Conservation (phyloP, 768 basidiomycete species). For the Suillus fuscotomentosus region DNA sequence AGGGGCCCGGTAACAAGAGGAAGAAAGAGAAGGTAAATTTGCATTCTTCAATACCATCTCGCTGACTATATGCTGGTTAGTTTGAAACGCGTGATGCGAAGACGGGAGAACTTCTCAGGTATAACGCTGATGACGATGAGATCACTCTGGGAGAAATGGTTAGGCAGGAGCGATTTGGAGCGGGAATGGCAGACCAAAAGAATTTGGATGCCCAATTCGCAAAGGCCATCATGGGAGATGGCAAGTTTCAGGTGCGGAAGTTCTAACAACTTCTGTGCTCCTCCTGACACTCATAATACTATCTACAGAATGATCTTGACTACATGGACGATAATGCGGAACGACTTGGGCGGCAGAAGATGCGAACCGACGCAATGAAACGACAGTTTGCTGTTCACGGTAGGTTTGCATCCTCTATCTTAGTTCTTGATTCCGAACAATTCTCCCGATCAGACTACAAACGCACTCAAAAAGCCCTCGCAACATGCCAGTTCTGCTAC, state of each 20-base stretch:
- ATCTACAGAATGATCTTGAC: constrained; percentile 73
- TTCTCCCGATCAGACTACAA: constrained; percentile 76
- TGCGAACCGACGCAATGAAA: constrained; percentile 96
- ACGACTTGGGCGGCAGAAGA: constrained; percentile 86
- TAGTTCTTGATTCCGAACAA: constrained; percentile 1
- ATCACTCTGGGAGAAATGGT: constrained; percentile 88
- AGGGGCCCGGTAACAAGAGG: constrained; percentile 67
- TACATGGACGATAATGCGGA: constrained; percentile 98
- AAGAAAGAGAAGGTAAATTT: constrained; percentile 67
- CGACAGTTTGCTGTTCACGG: constrained; percentile 96
- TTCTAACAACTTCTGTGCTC: neutral
- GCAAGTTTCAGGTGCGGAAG: constrained; percentile 71
- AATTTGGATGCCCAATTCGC: constrained; percentile 90
- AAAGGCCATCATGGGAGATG: constrained; percentile 81
- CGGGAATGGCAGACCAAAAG: constrained; percentile 89
- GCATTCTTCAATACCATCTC: constrained; percentile 4
- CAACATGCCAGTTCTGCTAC: constrained; percentile 85
- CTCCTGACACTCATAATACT: neutral
- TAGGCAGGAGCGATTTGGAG: constrained; percentile 88
- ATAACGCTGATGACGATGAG: constrained; percentile 88
- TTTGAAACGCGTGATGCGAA: constrained; percentile 89
- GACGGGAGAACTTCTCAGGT: constrained; percentile 86
- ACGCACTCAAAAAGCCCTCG: constrained; percentile 85
- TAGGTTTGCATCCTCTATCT: constrained; percentile 29
- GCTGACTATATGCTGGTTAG: constrained; percentile 30